Evolutionary conservation across 2,329 filamentous ascomycete genomes (phyloP), one percentile per base, ranked within the genome.

Genomic region (Sphaerostilbella broomeana): DNA sequence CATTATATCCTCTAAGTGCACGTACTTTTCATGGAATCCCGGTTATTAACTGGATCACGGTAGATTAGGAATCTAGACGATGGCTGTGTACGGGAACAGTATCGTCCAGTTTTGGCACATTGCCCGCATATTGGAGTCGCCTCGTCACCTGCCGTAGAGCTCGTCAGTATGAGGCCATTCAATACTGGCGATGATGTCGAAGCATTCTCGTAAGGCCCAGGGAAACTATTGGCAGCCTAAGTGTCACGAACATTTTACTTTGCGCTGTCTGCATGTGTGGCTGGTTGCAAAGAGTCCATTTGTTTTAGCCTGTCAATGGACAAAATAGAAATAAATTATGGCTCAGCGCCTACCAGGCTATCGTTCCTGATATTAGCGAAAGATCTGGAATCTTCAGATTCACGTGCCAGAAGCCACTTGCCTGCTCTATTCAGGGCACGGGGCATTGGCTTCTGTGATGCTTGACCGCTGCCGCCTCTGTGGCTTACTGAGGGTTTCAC

Each of bases 241-340:
- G 35, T 18, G 17, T 18, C 4, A 35, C 42, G 9, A 43, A 60
- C 60, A 64, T 42, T 61, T 63, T 2, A 63, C 40, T 39, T 64
- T 64, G 35, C 61, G 61, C 9, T 52, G 48, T 3, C 60, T 58
- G 36, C 61, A 64, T 2, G 59, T 63, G 30, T 64, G 60, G 46
- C 61, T 64, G 22, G 19, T 27, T 17, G 17, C 11, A n/a, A 27
- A 17, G 21, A 16, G 10, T 3, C 26, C 26, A 13, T 6, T 26
- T 27, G 21, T 12, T 20, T 20, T 26, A 6, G 5, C 31, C 7
- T 12, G 21, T n/a, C n/a, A n/a, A n/a, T n/a, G n/a, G n/a, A n/a
- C n/a, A n/a, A n/a, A n/a, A n/a, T n/a, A n/a, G n/a, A n/a, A n/a
- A n/a, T n/a, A n/a, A 18, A 27, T 6, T 10, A 13, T 12, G 15